phyloP scores from a whole-genome alignment of 371 early-diverging fungal genomes.

The Encephalitozoon romaleae region DNA sequence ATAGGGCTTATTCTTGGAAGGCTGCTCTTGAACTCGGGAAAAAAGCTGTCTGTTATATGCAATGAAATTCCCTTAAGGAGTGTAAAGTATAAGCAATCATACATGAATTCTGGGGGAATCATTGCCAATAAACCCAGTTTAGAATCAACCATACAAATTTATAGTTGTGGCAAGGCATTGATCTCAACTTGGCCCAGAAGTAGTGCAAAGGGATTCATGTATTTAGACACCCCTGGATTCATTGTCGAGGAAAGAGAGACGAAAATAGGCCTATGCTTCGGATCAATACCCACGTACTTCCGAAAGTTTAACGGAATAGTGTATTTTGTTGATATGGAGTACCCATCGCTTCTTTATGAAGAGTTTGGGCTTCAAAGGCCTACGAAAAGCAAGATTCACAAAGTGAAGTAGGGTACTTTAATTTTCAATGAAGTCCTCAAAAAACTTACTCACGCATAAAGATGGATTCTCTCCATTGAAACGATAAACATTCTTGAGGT shows the following conservation, averaged over 20 bases:
- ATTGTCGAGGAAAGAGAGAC: neutral
- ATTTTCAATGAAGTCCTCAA: conserved; percentile 4
- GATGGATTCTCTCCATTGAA: neutral
- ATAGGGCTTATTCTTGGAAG: conserved; percentile 2
- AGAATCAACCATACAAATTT: neutral
- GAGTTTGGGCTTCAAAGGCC: neutral
- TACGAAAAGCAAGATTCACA: neutral
- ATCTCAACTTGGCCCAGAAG: neutral
- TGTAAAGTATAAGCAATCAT: neutral
- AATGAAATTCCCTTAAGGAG: neutral
- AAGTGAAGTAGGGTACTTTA: neutral
- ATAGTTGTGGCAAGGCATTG: neutral
- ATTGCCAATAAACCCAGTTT: neutral
- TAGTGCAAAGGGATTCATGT: neutral
- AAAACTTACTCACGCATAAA: neutral
- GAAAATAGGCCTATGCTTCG: neutral
- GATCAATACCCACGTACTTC: neutral
- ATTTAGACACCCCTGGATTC: neutral
- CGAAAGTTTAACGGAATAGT: neutral
- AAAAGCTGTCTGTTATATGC: neutral
- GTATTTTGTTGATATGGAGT: conserved; percentile 1
- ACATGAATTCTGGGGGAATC: neutral
- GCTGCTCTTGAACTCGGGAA: neutral
- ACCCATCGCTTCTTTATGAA: neutral
- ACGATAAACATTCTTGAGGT: neutral